Conservation (phyloP, 371 early-diverging fungal species). For the Apophysomyces sp. region DNA sequence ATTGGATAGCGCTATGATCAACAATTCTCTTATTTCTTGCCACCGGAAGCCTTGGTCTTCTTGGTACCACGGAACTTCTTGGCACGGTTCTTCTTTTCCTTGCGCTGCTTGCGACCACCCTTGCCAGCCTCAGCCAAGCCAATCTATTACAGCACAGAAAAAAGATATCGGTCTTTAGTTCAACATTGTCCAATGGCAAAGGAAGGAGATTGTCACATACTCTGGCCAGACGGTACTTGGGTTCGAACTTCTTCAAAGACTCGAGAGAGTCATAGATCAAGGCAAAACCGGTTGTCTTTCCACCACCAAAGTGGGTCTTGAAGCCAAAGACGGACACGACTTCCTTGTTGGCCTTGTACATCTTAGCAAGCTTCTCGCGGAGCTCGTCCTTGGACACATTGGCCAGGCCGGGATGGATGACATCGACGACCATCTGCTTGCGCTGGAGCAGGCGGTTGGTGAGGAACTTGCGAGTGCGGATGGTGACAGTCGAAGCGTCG, state of each 20-base stretch:
- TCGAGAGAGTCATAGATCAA: conserved; percentile 97
- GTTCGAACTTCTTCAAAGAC: conserved; percentile 97
- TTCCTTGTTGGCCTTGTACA: conserved; percentile 95
- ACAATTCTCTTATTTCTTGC: conserved; percentile 32
- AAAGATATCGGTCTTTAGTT: neutral
- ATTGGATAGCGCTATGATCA: neutral
- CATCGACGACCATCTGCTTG: conserved; percentile 98
- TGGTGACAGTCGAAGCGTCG: conserved; percentile 82
- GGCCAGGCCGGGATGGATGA: conserved; percentile 93
- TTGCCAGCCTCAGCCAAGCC: conserved; percentile 77
- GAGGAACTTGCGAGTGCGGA: conserved; percentile 98
- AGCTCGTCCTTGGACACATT: conserved; percentile 92
- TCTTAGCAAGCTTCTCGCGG: conserved; percentile 93
- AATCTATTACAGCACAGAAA: conserved; percentile 39
- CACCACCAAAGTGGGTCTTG: conserved; percentile 97
- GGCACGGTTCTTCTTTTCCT: conserved; percentile 98
- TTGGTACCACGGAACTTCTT: conserved; percentile 98
- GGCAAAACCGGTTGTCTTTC: conserved; percentile 97
- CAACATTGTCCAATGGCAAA: conserved; percentile 68
- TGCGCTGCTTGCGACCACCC: conserved; percentile 96
- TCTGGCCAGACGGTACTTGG: conserved; percentile 93
- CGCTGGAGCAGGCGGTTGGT: conserved; percentile 98
- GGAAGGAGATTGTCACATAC: conserved; percentile 34
- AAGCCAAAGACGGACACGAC: conserved; percentile 94
- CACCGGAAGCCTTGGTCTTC: conserved; percentile 83